A percentile compares a stretch with the other conserved stretches of the same genome.
Evolutionary conservation across 257 asterid species (phyloP).

Genomic region (Solanum chiquidenum): DNA sequence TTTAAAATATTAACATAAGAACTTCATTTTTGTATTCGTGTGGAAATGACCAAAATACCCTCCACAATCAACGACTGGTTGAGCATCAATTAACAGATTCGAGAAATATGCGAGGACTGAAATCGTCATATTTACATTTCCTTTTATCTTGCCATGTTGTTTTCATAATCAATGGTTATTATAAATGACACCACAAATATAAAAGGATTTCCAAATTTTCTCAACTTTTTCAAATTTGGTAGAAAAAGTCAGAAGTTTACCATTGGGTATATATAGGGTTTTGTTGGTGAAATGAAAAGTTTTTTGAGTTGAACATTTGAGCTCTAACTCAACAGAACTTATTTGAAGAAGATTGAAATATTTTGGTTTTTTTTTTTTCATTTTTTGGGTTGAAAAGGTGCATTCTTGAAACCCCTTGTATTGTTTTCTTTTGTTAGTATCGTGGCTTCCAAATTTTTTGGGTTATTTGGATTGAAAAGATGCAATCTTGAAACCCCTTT

Average conservation of each 20-base stretch:
- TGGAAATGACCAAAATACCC: background rate
- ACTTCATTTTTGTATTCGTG: background rate
- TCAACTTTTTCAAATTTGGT: background rate
- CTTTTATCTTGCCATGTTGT: background rate
- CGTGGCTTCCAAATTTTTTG: background rate
- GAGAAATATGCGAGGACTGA: background rate
- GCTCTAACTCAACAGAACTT: slow-evolving; percentile 1
- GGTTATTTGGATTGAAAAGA: background rate
- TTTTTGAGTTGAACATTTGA: slow-evolving; percentile 21
- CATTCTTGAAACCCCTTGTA: background rate
- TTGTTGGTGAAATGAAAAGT: slow-evolving; percentile 10
- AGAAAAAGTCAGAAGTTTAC: background rate
- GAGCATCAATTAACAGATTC: background rate
- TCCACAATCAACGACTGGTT: background rate
- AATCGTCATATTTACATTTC: background rate
- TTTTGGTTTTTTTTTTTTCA: background rate
- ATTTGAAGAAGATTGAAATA: background rate
- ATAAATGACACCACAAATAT: background rate
- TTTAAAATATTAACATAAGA: background rate
- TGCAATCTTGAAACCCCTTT: background rate
- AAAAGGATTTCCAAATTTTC: background rate
- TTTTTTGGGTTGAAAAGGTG: background rate
- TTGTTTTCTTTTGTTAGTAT: background rate
- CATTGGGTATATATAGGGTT: slow-evolving; percentile 1
- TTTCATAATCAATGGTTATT: background rate